Conservation (phyloP, 495 filamentous ascomycete genomes). For the Penicillium herquei region DNA sequence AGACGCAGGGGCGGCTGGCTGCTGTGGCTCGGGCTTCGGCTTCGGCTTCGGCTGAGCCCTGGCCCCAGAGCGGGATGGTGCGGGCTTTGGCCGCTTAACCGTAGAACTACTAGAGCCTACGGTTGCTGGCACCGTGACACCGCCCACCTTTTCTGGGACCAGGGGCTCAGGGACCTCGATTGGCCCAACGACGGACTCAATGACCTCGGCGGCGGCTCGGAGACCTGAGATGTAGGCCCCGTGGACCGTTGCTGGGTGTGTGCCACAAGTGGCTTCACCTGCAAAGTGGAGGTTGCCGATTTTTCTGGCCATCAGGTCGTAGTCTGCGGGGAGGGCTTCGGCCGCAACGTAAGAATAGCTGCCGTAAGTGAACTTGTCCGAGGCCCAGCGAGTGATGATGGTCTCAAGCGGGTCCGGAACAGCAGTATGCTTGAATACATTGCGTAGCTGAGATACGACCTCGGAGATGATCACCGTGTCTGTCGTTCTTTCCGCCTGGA, state of each 20-base stretch:
- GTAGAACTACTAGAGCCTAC: neutral
- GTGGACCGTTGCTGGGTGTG: conserved; percentile 94
- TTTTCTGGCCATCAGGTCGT: conserved; percentile 84
- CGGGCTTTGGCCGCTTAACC: neutral
- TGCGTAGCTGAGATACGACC: conserved; percentile 69
- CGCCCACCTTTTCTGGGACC: conserved; percentile 60
- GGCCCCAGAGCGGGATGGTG: neutral
- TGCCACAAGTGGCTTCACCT: conserved; percentile 92
- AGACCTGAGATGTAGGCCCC: conserved; percentile 94
- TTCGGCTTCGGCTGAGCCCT: neutral
- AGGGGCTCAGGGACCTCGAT: conserved; percentile 74
- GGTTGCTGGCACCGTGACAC: conserved; percentile 1
- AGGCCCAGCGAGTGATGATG: conserved; percentile 91
- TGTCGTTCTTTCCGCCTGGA: conserved; percentile 72
- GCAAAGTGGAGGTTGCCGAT: conserved; percentile 93
- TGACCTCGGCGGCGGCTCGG: conserved; percentile 80
- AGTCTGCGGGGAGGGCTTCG: conserved; percentile 78
- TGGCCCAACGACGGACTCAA: conserved; percentile 75
- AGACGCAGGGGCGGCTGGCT: conserved; percentile 1
- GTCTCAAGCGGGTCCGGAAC: conserved; percentile 81
- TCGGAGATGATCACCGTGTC: conserved; percentile 75
- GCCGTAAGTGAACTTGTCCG: conserved; percentile 83
- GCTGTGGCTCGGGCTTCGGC: conserved; percentile 4
- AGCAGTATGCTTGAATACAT: conserved; percentile 58
- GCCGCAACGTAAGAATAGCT: conserved; percentile 93